Evolutionary conservation across 2,329 filamentous ascomycete species (phyloP).

Genomic region (Fusarium coicis): DNA sequence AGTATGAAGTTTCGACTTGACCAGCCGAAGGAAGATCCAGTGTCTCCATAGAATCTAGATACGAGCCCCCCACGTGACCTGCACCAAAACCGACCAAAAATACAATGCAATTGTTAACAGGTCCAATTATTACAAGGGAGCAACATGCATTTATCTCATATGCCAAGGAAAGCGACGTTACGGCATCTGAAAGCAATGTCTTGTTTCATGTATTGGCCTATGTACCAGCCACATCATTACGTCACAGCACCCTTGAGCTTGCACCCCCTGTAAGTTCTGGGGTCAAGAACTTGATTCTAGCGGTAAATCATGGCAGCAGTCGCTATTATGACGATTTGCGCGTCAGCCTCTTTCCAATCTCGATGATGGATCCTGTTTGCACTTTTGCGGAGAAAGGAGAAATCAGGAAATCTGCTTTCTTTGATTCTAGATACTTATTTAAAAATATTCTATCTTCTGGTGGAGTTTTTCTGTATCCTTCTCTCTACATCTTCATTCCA

Average conservation of each 20-base stretch:
- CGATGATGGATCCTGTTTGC: conserved; percentile 19
- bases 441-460: conserved; percentile 11
- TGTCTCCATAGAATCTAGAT: neutral
- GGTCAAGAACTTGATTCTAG: conserved; percentile 19
- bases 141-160: neutral
- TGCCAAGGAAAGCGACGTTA: neutral
- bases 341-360: conserved; percentile 26
- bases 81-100: neutral
- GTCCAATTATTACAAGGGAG: neutral
- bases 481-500: conserved; percentile 19
- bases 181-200: neutral
- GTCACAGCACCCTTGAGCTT: conserved; percentile 1
- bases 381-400: neutral
- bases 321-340: conserved; percentile 32
- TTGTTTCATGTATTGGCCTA: neutral
- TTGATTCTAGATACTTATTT: conserved; percentile 12
- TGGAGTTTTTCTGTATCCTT: conserved; percentile 25
- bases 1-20: neutral
- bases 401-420: conserved; percentile 9
- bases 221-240: conserved; percentile 7
- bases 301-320: conserved; percentile 22
- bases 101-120: neutral
- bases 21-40: neutral
- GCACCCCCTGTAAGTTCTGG: neutral
- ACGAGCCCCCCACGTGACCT: neutral